A percentile compares a stretch with the other conserved stretches of the same genome.
phyloP scores from a whole-genome alignment of 2,329 filamentous ascomycete species.

The Aspergillus costaricaensis region DNA sequence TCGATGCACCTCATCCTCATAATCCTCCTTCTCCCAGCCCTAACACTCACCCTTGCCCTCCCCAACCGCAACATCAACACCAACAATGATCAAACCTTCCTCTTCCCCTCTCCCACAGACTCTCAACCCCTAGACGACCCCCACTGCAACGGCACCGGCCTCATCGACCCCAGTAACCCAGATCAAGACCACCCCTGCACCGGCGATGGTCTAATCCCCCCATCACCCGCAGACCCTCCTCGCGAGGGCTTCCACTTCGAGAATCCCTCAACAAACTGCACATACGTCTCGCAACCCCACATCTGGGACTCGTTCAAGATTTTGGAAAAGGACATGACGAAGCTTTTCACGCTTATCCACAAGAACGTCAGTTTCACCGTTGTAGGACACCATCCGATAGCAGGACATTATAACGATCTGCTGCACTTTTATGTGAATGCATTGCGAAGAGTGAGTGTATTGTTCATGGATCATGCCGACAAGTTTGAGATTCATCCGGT shows the following conservation, averaged over 20 bases:
- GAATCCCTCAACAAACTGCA: slow-evolving; percentile 34
- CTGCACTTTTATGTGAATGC: slow-evolving; percentile 39
- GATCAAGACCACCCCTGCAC: slow-evolving; percentile 20
- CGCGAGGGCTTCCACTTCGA: slow-evolving; percentile 36
- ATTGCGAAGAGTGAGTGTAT: slow-evolving; percentile 30
- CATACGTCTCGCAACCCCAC: slow-evolving; percentile 34
- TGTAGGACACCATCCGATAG: slow-evolving; percentile 36
- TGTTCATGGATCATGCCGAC: slow-evolving; percentile 33
- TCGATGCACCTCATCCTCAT: slow-evolving; percentile 11
- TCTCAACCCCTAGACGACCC: slow-evolving; percentile 18
- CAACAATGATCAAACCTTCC: slow-evolving; percentile 9
- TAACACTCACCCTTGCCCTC: slow-evolving; percentile 11
- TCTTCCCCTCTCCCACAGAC: neutral
- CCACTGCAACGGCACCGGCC: slow-evolving; percentile 29
- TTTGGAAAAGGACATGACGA: slow-evolving; percentile 35
- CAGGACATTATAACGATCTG: slow-evolving; percentile 35
- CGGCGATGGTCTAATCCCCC: slow-evolving; percentile 29
- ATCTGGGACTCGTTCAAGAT: slow-evolving; percentile 38
- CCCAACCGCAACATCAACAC: neutral
- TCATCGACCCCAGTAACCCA: slow-evolving; percentile 28
- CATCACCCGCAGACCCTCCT: slow-evolving; percentile 15
- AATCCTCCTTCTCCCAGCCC: slow-evolving; percentile 15
- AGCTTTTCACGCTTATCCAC: slow-evolving; percentile 35
- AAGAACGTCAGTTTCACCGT: slow-evolving; percentile 37
- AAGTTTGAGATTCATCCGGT: slow-evolving; percentile 33